Base-by-base conservation (phyloP, 2,329 filamentous ascomycete genomes). In the Tolypocladium amazonense region DNA sequence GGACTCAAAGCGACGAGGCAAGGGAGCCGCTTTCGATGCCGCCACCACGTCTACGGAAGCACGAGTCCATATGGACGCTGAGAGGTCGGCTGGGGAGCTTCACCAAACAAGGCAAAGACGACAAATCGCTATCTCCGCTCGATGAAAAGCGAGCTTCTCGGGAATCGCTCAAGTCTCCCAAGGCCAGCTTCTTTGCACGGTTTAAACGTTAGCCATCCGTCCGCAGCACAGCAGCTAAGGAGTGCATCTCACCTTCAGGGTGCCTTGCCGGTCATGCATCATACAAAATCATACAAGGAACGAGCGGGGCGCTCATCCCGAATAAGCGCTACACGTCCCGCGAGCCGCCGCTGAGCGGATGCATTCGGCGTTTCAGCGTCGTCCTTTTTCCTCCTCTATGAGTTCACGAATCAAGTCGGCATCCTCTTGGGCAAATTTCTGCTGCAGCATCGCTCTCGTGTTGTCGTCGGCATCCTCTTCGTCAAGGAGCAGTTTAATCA, bases 1-100 rank as follows among this genome's bases (percentile, higher is more conserved):
- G 83, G 83, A 80, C 80, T 37, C 82, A 86, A 67, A 79, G 76
- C 65, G 82, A 85, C 62, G 80, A 84, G 69, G 56, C 65, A 63
- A 64, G 55, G 9, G 62, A 64, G 52, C 55, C 59, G 9, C 20
- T 41, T 45, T 56, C 56, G 43, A 37, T 64, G 39, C 58, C 62
- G 59, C 55, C 66, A 5, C 68, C 72, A 59, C 59, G 74, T 63
- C 66, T 81, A 57, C 69, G 72, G 54, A 80, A 75, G 65, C 73
- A 72, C 45, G 79, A 81, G 43, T 82, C 81, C 0, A 75, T 77
- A 54, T 81, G 80, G 78, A 75, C 74, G 20, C 67, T 85, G 58
- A 76, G 73, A 66, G 73, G 73, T 4, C 74, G 72, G 58, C 69
- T 78, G 25, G 74, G 72, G 20, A 72, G 71, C 52, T 63, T 72